Conservation (phyloP, 1,284 basidiomycete genomes). For the Anthracocystis setariae region DNA sequence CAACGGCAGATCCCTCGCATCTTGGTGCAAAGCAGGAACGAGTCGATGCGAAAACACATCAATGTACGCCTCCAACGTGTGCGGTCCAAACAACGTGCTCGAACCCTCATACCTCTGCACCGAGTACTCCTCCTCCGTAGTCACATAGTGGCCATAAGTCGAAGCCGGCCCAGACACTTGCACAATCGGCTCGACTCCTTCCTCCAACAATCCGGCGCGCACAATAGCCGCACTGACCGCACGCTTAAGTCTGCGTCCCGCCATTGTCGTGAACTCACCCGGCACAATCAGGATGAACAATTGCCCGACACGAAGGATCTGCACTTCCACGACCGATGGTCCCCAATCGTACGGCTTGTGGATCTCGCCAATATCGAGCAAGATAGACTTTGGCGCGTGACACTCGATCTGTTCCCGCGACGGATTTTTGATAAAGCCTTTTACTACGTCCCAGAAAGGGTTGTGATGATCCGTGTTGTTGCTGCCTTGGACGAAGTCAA, state of each 20-base stretch:
- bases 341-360: constrained; percentile 78
- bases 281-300: constrained; percentile 81
- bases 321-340: constrained; percentile 79
- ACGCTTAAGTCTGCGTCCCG: constrained; percentile 72
- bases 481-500: constrained; percentile 82
- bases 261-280: constrained; percentile 76
- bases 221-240: constrained; percentile 76
- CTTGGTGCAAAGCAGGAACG: constrained; percentile 69
- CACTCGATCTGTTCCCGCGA: constrained; percentile 77
- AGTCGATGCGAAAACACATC: constrained; percentile 73
- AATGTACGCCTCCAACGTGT: constrained; percentile 83
- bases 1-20: constrained; percentile 71
- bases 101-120: constrained; percentile 84
- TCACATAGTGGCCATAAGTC: constrained; percentile 79
- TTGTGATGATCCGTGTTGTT: constrained; percentile 76
- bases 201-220: constrained; percentile 74
- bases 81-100: constrained; percentile 80
- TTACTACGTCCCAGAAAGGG: constrained; percentile 79
- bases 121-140: constrained; percentile 78
- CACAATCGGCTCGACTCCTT: constrained; percentile 62
- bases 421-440: constrained; percentile 75
- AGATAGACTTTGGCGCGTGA: constrained; percentile 82
- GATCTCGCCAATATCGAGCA: constrained; percentile 68
- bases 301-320: constrained; percentile 82
- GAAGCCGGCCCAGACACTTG: constrained; percentile 76